Base-by-base conservation (phyloP, 2,329 filamentous ascomycete genomes). In the Achaetomium macrosporum region DNA sequence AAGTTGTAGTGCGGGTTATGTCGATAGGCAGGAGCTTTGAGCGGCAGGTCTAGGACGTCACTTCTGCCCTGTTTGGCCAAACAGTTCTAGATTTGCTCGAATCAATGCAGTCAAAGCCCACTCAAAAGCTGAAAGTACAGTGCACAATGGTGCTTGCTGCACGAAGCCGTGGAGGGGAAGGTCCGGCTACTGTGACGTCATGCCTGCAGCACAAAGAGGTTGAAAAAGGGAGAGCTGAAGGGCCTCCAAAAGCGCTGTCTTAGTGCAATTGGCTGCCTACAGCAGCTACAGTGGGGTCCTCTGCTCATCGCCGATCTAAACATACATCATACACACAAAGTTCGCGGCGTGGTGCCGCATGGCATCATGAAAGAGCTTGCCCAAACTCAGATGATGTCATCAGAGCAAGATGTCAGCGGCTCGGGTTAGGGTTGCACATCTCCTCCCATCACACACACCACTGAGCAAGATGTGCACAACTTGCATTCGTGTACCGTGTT, bases 161-260 rank as follows among this genome's bases (percentile, higher is more conserved):
- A 35, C 11, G 12, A 12, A 33, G 50, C 31, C 43, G 15, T 15
- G 39, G n/a, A 33, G 30, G 40, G 42, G 44, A 31, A 42, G 48
- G 51, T 58, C 54, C 54, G 51, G 30, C 29, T 15, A 8, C 33
- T n/a, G 48, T 58, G 57, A 58, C 57, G 57, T 57, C 51, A 55
- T 47, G 29, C 17, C 20, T 36, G 11, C 25, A 25, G 25, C 25
- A 25, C 25, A 4, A n/a, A 25, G 25, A 25, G 25, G 17, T 7
- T n/a, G 25, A 25, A 33, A 16, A 13, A 40, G 1, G 7, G 5
- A 29, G 33, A 16, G 15, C 3, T 29, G 25, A n/a, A 17, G 17
- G n/a, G 30, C 33, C 30, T 16, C 4, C 13, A 8, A 13, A 19
- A 8, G 16, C 42, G 13, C 16, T 44, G 25, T 33, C 35, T 37